Conservation (phyloP, 2,329 filamentous ascomycete genomes). For the Cladorrhinum sp. region DNA sequence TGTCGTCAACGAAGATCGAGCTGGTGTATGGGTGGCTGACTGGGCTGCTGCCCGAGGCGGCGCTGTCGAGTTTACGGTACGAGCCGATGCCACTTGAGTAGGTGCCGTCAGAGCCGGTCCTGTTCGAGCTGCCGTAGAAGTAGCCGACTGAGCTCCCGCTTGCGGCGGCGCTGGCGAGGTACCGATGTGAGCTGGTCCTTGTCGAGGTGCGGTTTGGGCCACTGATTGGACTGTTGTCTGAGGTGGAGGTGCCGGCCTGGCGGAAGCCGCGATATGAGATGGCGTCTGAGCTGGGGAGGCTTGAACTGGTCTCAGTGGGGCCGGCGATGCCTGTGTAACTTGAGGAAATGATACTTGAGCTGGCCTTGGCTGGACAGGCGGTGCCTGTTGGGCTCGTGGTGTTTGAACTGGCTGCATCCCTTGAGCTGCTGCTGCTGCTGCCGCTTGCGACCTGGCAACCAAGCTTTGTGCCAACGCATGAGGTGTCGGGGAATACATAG, state of each 20-base stretch:
- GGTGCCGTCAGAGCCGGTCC: neutral
- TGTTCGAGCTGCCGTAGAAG: neutral
- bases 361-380: neutral
- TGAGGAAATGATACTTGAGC: neutral
- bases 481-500: neutral
- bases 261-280: neutral
- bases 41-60: too few relatives aligned
- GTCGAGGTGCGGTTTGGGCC: neutral
- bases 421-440: neutral
- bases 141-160: neutral
- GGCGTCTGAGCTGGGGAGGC: neutral
- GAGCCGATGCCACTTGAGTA: neutral
- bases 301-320: neutral
- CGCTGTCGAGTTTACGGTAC: too few relatives aligned
- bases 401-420: neutral
- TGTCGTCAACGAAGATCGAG: too few relatives aligned
- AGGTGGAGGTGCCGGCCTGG: neutral
- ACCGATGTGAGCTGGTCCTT: neutral
- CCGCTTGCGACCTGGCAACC: neutral
- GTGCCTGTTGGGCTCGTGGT: neutral
- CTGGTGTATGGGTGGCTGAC: neutral
- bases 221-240: neutral
- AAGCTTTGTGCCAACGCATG: constrained; percentile 2
- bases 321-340: neutral
- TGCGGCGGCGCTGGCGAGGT: neutral